A percentile compares a stretch with the other conserved stretches of the same genome.
These are phyloP conservation scores for Phellinidium pouzarii DNA, from an alignment of 1,284 basidiomycete species.

Conservation along the genomic window DNA sequence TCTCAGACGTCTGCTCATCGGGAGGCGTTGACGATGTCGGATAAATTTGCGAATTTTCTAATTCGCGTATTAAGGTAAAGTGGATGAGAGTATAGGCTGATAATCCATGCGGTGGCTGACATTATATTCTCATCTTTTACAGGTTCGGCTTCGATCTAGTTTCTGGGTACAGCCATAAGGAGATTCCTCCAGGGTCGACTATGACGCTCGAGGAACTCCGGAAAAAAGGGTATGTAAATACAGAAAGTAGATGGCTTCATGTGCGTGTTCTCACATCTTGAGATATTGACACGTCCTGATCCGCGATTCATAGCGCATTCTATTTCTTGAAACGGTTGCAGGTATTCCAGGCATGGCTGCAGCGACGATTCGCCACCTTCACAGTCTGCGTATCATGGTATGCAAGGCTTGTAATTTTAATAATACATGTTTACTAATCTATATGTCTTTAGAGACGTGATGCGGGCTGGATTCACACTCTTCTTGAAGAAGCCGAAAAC, in stretches of 20 bases:
- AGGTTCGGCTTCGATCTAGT: constrained; percentile 71
- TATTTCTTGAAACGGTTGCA: constrained; percentile 88
- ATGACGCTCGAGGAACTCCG: constrained; percentile 68
- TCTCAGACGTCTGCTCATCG: constrained; percentile 58
- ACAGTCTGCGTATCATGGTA: constrained; percentile 79
- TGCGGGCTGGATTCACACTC: constrained; percentile 81
- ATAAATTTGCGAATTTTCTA: constrained; percentile 64
- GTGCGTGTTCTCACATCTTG: constrained; percentile 32
- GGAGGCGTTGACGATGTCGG: constrained; percentile 58
- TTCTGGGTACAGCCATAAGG: constrained; percentile 74
- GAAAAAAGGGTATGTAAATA: constrained; percentile 65
- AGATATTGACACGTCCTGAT: neutral
- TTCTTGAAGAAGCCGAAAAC: constrained; percentile 92
- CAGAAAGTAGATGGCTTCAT: constrained; percentile 71
- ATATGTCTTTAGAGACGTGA: constrained; percentile 61
- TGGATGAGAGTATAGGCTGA: neutral
- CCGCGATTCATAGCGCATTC: constrained; percentile 59
- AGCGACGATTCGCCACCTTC: constrained; percentile 79
- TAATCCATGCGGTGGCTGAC: neutral
- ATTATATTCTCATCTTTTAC: constrained; percentile 4
- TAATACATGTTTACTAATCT: constrained; percentile 12
- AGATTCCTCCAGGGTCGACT: constrained; percentile 49
- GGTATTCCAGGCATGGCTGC: constrained; percentile 95
- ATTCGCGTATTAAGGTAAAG: constrained; percentile 51
- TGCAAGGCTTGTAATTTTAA: constrained; percentile 18